phyloP scores from a whole-genome alignment of 805 yeast species.

The Yamadazyma kitorensis region DNA sequence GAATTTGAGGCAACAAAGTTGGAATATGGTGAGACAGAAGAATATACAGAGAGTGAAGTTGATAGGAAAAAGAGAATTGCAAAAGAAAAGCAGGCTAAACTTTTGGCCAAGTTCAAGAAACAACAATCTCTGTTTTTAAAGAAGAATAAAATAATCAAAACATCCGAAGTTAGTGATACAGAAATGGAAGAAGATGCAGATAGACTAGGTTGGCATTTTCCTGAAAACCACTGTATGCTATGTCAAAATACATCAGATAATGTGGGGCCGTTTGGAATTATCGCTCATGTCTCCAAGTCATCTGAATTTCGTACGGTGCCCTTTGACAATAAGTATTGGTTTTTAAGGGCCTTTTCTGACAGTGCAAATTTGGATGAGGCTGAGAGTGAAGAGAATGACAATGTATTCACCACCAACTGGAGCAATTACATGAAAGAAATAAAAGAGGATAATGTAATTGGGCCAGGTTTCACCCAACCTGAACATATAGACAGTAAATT shows the following conservation, averaged over 20 bases:
- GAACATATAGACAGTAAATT: conserved; percentile 40
- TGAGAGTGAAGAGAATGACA: conserved; percentile 16
- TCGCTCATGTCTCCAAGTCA: conserved; percentile 56
- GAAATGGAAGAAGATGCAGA: conserved; percentile 40
- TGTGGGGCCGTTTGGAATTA: conserved; percentile 72
- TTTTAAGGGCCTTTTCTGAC: conserved; percentile 59
- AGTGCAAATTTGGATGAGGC: conserved; percentile 37
- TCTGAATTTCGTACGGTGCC: conserved; percentile 66
- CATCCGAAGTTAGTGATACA: conserved; percentile 33
- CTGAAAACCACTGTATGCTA: conserved; percentile 71
- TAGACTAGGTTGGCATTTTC: conserved; percentile 56
- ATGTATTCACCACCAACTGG: conserved; percentile 32
- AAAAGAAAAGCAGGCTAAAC: conserved; percentile 61
- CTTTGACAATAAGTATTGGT: conserved; percentile 61
- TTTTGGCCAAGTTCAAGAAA: conserved; percentile 73
- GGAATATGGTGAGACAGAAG: conserved; percentile 14
- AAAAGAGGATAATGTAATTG: conserved; percentile 46
- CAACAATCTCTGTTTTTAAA: conserved; percentile 77
- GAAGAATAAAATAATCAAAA: conserved; percentile 33
- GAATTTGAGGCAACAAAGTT: conserved; percentile 24
- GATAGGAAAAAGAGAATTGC: conserved; percentile 69
- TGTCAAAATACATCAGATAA: conserved; percentile 74
- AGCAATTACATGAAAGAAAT: conserved; percentile 31
- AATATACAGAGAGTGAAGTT: conserved; percentile 32
- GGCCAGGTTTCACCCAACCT: conserved; percentile 65